Base-by-base conservation (phyloP, 2,329 filamentous ascomycete species). In the Botrytis elliptica region DNA sequence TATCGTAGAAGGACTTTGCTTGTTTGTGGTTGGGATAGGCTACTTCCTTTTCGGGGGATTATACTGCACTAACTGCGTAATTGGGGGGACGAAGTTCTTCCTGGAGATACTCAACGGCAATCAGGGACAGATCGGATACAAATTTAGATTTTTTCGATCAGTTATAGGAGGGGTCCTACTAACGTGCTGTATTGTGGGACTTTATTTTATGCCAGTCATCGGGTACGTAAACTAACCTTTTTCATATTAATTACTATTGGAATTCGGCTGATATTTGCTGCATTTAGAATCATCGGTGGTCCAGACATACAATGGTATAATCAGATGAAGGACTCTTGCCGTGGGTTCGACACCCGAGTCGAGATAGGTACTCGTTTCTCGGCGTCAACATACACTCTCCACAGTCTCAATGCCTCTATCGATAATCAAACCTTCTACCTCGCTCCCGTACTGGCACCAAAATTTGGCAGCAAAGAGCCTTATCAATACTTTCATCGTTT, bases 281-380 rank as follows among this genome's bases (percentile, higher is more conserved):
- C 38, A 12, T 16, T 22, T 49, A 72, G 76, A 29, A 68, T 75
- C 44, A 0, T n/a, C 2, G 49, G 4, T 22, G 75, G 75, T 4
- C 67, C 74, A 14, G 22, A 55, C 4, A 74, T 73, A 18, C n/a
- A 33, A 14, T 78, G 77, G 77, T 69, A 75, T 33, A 16, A 73
- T 25, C 62, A 76, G 25, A 78, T 78, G 76, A 75, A 72, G 42
- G 46, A 77, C 63, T 78, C 77, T 16, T 78, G 77, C 70, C 60
- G 71, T 38, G 75, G 74, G 1, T 73, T 75, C n/a, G 42, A 78
- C 22, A 75, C 69, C 6, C 72, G 77, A 38, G 64, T 77, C 18
- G 18, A n/a, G 12, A 77, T 78, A 76, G 64, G 75, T 64, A 64
- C 12, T 14, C 7, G 0, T 14, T 38, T 57, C 16, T 18, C 46